These are phyloP conservation scores for Zygoascus hellenicus DNA, from an alignment of 1,139 yeast genomes.

Conservation along the genomic window DNA sequence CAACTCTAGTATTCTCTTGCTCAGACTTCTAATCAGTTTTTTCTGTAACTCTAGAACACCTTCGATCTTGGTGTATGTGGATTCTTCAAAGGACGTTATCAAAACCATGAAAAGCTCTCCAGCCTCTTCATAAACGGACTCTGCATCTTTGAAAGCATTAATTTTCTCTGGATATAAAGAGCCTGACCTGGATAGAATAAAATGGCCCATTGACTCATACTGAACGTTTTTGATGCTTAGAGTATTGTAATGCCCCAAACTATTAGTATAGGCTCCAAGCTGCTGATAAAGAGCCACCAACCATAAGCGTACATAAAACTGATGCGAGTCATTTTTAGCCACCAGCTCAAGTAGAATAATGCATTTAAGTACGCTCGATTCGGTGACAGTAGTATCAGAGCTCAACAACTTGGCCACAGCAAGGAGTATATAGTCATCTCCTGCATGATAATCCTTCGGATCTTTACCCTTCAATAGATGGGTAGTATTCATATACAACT, in stretches of 20 bases:
- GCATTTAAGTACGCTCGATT: conserved; percentile 29
- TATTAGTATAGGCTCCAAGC: conserved; percentile 50
- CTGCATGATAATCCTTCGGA: conserved; percentile 58
- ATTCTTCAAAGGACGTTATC: conserved; percentile 46
- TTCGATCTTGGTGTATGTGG: conserved; percentile 54
- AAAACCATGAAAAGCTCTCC: conserved; percentile 46
- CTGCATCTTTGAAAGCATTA: conserved; percentile 18
- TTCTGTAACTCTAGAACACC: conserved; percentile 46
- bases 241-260: conserved; percentile 46
- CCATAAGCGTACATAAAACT: conserved; percentile 66
- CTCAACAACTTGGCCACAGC: conserved; percentile 36
- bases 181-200: conserved; percentile 45
- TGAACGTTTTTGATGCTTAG: conserved; percentile 73
- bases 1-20: conserved; percentile 15
- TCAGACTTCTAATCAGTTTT: conserved; percentile 25
- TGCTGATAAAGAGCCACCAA: conserved; percentile 57
- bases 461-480: conserved; percentile 36
- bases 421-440: conserved; percentile 57
- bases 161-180: conserved; percentile 36
- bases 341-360: conserved; percentile 47
- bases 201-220: conserved; percentile 64
- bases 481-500: conserved; percentile 35
- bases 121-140: conserved; percentile 48
- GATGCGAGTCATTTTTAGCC: conserved; percentile 49
- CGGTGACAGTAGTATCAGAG: conserved; percentile 13